Evolutionary conservation across 78 protist species (phyloP).

Genomic region (Anaeramoeba ignava): DNA sequence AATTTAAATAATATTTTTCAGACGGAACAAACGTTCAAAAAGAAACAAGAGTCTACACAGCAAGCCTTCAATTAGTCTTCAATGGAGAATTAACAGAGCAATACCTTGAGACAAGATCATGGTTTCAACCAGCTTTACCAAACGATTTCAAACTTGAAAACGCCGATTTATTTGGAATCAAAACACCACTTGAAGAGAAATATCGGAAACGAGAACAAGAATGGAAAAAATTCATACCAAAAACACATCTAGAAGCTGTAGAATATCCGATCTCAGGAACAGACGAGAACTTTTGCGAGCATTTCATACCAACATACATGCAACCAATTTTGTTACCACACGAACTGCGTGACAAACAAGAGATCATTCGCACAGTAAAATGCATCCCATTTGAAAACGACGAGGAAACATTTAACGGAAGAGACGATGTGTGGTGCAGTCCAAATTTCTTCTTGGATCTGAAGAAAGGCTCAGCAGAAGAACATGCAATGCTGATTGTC

Average conservation of each 20-base stretch:
- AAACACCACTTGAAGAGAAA: background rate
- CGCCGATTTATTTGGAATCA: background rate
- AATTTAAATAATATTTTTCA: too few species aligned
- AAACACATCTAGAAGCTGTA: background rate
- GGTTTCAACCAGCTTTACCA: background rate
- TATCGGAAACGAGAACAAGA: background rate
- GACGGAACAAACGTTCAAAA: too few species aligned
- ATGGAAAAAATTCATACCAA: background rate
- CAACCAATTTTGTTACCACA: background rate
- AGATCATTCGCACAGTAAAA: slow-evolving; percentile 11
- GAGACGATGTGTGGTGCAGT: slow-evolving; percentile 11
- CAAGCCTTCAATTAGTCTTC: background rate
- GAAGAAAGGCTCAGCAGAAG: slow-evolving; percentile 28
- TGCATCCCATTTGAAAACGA: slow-evolving; percentile 17
- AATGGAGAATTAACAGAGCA: background rate
- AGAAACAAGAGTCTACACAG: background rate
- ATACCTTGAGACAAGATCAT: background rate
- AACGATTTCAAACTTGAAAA: background rate
- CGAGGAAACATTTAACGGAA: slow-evolving; percentile 4
- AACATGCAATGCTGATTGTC: slow-evolving; percentile 22
- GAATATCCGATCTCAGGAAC: background rate
- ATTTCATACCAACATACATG: background rate
- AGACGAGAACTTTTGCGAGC: background rate
- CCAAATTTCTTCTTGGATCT: slow-evolving; percentile 18
- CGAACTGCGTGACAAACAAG: background rate